Base-by-base conservation (phyloP, 495 filamentous ascomycete species). In the Xylaria curta region DNA sequence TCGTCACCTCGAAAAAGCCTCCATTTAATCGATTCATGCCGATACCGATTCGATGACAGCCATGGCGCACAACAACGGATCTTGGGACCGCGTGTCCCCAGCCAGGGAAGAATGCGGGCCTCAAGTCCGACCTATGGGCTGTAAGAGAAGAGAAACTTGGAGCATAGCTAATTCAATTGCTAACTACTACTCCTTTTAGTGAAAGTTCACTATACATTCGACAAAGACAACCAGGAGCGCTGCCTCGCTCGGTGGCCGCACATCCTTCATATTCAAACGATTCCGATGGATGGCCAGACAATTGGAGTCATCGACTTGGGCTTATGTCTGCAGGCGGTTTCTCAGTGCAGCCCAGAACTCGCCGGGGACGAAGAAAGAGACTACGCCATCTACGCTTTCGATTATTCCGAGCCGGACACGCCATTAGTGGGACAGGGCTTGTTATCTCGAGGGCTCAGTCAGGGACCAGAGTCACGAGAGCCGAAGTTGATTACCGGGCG, bases 121-220 rank as follows among this genome's bases (percentile, higher is more conserved):
- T 36, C 83, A 85, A 66, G 68, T 80, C 61, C 85, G 82, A 76
- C 81, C 82, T 19, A 88, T 89, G 86, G 86, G 84, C 68, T 75
- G 87, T 89, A 81, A 75, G 74, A n/a, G n/a, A 21, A 44, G 19
- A 60, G 19, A 36, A 26, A n/a, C 72, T 69, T 42, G 17, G 10
- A n/a, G 1, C 17, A 15, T 31, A 9, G 54, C 28, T 4, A 36
- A 59, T 67, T 58, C 31, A 28, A 59, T 54, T 17, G 73, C 81
- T 81, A 72, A 81, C 71, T 38, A 40, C 47, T n/a, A n/a, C n/a
- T n/a, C 49, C 40, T 46, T 79, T 69, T 78, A 94, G 93, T 98
- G 81, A 98, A 99, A 86, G 93, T 99, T 33, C 91, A 96, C 51
- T 99, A 99, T 81, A 97, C 95, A 26, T 98, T 98, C 81, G 95